Percentiles rank a stretch among this genome's conserved stretches.
Conservation (phyloP, 345 rosid genomes). For the Brassica carinata region DNA sequence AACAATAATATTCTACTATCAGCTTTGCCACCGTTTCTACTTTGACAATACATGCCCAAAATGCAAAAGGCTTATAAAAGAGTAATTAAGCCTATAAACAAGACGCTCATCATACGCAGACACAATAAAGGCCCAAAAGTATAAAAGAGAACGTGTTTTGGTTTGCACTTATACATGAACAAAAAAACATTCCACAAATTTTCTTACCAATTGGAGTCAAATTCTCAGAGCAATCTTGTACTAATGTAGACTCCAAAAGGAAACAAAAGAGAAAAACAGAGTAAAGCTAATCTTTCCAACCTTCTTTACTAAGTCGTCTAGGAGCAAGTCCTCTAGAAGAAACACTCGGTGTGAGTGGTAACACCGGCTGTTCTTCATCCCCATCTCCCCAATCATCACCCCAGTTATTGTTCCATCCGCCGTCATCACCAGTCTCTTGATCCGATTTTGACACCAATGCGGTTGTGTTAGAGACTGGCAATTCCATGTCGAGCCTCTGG, state of each 20-base stretch:
- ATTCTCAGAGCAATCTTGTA: slow-evolving; percentile 3
- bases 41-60: not conserved
- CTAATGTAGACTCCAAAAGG: not conserved
- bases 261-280: not conserved
- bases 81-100: not conserved
- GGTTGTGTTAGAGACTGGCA: slow-evolving; percentile 48
- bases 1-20: not conserved
- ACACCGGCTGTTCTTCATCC: slow-evolving; percentile 66
- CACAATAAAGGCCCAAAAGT: not conserved
- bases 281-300: slow-evolving; percentile 67
- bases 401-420: slow-evolving; percentile 84
- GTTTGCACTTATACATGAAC: not conserved
- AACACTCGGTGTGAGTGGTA: slow-evolving; percentile 68
- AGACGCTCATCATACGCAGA: slow-evolving; percentile 7
- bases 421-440: slow-evolving; percentile 43
- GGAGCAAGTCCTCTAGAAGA: slow-evolving; percentile 78
- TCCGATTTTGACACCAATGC: slow-evolving; percentile 20
- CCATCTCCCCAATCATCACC: slow-evolving; percentile 67
- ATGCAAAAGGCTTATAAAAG: not conserved
- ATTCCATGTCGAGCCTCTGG: slow-evolving; percentile 64
- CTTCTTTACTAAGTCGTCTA: slow-evolving; percentile 74
- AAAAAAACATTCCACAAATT: slow-evolving; percentile 9
- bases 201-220: not conserved
- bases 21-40: not conserved
- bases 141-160: not conserved